Evolutionary conservation across 805 yeast species (phyloP), one percentile per base, ranked within the genome.

Genomic region (Sugiyamaella americana): DNA sequence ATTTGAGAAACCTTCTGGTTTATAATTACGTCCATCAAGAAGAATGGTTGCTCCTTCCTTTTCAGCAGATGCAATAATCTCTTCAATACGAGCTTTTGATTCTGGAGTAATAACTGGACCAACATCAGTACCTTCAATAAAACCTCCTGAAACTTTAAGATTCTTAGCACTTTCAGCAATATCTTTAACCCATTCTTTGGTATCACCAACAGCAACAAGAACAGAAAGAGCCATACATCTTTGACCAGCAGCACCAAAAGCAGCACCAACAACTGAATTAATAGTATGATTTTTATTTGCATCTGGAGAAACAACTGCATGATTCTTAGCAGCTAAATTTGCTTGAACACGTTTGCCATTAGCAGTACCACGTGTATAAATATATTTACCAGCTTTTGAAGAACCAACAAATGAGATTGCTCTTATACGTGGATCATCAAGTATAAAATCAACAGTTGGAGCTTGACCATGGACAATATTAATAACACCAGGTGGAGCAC

Each of bases 161-260:
- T 63, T 57, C 56, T 73, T 67, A 39, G 87, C 87, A 40, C 73
- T 76, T 44, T 64, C 71, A 29, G 77, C 75, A 42, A 83, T 71
- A 43, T 81, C 87, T 37, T 67, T 56, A 44, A 82, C 66, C 85
- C 87, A 82, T 51, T 73, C 74, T 59, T 72, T 72, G 51, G 84
- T 71, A 51, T 73, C 70, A 36, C 88, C 88, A 20, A 84, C 87
- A 17, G 86, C 76, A 43, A 83, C 84, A 52, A 84, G 70, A 30
- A 80, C 84, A 19, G 84, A 80, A 44, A 84, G 78, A 8, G 87
- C 85, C 84, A 83, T 79, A 67, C 91, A 83, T 61, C 88, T 78
- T 72, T 83, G 91, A 51, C 89, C 91, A 17, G 89, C 88, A 43
- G 89, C 88, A 26, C 89, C 87, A 64, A 83, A 83, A 20, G 87